These are phyloP conservation scores for Suhomyces canberraensis DNA, from an alignment of 805 yeast genomes.

Conservation along the genomic window DNA sequence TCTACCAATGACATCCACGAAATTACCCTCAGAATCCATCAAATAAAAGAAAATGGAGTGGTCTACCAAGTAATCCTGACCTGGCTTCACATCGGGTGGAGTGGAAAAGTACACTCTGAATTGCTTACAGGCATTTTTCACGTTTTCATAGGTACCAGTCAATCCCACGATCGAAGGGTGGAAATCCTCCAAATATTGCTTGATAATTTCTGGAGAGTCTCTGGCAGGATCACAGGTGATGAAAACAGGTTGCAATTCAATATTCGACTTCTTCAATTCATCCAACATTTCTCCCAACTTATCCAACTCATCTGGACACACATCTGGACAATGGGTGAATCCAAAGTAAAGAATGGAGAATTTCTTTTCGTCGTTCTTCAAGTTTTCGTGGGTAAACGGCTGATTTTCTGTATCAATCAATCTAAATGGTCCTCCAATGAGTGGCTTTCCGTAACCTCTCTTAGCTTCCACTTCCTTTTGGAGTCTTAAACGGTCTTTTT, in stretches of 20 bases:
- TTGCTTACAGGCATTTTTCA: constrained; percentile 81
- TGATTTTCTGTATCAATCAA: constrained; percentile 69
- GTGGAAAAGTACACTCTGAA: constrained; percentile 97
- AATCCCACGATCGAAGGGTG: constrained; percentile 86
- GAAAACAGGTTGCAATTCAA: constrained; percentile 78
- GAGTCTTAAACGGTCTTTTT: constrained; percentile 69
- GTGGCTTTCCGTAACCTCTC: constrained; percentile 87
- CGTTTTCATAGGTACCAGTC: constrained; percentile 85
- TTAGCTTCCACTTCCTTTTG: constrained; percentile 81
- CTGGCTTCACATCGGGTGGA: constrained; percentile 89
- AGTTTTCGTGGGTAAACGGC: constrained; percentile 70
- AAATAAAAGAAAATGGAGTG: constrained; percentile 95
- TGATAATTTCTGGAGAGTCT: constrained; percentile 82
- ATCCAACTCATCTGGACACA: constrained; percentile 97
- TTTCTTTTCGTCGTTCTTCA: constrained; percentile 56
- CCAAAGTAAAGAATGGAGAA: constrained; percentile 92
- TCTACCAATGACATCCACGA: constrained; percentile 91
- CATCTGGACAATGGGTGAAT: constrained; percentile 96
- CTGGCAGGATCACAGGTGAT: constrained; percentile 97
- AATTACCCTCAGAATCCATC: constrained; percentile 98
- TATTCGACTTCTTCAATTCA: constrained; percentile 48
- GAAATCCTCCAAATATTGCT: constrained; percentile 82
- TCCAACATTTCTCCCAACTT: constrained; percentile 74
- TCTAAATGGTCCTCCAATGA: constrained; percentile 87
- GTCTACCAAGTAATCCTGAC: constrained; percentile 94